phyloP scores from a whole-genome alignment of 2,329 filamentous ascomycete species.

The Fusarium albosuccineum region DNA sequence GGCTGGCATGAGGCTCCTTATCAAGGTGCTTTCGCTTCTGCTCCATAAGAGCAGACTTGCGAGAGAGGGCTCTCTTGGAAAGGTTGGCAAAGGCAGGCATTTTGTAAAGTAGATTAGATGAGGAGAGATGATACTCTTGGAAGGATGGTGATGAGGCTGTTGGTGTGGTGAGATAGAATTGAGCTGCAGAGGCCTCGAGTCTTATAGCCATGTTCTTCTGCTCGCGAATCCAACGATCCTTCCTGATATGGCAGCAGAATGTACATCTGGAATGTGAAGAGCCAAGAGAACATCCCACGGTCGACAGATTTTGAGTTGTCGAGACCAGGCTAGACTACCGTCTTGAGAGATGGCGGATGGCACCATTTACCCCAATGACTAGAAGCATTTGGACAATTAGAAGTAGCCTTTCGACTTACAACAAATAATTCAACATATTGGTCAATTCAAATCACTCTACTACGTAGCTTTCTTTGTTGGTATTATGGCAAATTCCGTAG shows the following conservation, averaged over 20 bases:
- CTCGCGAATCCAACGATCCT: neutral
- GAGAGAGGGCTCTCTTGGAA: neutral
- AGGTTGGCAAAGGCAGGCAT: constrained; percentile 5
- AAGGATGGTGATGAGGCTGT: neutral
- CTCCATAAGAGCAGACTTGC: constrained; percentile 2
- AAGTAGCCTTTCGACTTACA: neutral
- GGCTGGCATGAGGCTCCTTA: neutral
- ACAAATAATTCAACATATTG: neutral
- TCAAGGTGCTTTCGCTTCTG: neutral
- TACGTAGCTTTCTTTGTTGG: too few species aligned
- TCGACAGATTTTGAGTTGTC: constrained; percentile 2
- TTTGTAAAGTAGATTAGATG: neutral
- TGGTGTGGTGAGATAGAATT: neutral
- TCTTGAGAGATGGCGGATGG: neutral
- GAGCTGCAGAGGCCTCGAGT: neutral
- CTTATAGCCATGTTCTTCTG: neutral
- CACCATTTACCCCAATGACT: neutral
- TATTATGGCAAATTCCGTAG: too few species aligned
- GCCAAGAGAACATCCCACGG: neutral
- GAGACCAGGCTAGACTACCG: neutral
- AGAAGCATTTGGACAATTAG: neutral
- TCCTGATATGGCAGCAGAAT: neutral
- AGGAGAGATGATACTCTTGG: constrained; percentile 2
- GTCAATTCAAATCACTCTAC: too few species aligned
- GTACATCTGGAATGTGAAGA: neutral